These are phyloP conservation scores for Rhizopogon sp. DNA, from an alignment of 768 basidiomycete genomes.

Conservation along the genomic window DNA sequence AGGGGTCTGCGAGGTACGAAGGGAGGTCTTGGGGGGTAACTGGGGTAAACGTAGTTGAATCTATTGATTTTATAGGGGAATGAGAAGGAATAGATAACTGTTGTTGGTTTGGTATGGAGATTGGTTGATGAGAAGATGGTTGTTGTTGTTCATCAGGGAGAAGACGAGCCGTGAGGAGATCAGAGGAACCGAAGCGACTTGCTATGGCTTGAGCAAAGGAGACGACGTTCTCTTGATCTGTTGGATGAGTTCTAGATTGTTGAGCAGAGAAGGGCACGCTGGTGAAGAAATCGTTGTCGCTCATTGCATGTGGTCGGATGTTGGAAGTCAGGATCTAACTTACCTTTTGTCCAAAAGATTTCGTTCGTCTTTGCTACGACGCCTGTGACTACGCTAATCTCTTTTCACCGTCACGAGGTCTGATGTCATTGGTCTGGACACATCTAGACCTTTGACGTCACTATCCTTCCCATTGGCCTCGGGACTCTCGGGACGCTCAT, in stretches of 20 bases:
- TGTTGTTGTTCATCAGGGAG: constrained; percentile 17
- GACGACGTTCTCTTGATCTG: constrained; percentile 26
- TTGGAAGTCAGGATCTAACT: not conserved
- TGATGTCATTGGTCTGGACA: constrained; percentile 27
- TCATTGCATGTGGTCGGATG: not conserved
- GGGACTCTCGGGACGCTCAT: no score
- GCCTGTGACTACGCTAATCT: not conserved
- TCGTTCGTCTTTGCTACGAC: not conserved
- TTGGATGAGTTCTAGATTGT: not conserved
- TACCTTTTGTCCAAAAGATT: no score
- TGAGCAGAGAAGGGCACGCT: constrained; percentile 21
- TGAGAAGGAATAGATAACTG: constrained; percentile 30
- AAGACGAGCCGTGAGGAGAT: constrained; percentile 34
- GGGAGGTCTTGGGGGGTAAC: constrained; percentile 27
- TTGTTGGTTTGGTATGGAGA: constrained; percentile 9
- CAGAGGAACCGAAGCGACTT: constrained; percentile 35
- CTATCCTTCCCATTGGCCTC: no score
- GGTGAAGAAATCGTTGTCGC: constrained; percentile 37
- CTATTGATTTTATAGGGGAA: constrained; percentile 18
- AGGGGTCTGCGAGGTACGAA: constrained; percentile 26
- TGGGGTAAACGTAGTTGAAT: constrained; percentile 17
- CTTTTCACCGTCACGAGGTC: constrained; percentile 20
- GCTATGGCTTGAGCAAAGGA: constrained; percentile 54
- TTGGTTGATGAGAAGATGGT: constrained; percentile 10
- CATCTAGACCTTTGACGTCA: constrained; percentile 15